Percentiles rank a stretch among this genome's conserved stretches.
Conservation (phyloP, 2,329 filamentous ascomycete genomes). For the Penicillium sp. region DNA sequence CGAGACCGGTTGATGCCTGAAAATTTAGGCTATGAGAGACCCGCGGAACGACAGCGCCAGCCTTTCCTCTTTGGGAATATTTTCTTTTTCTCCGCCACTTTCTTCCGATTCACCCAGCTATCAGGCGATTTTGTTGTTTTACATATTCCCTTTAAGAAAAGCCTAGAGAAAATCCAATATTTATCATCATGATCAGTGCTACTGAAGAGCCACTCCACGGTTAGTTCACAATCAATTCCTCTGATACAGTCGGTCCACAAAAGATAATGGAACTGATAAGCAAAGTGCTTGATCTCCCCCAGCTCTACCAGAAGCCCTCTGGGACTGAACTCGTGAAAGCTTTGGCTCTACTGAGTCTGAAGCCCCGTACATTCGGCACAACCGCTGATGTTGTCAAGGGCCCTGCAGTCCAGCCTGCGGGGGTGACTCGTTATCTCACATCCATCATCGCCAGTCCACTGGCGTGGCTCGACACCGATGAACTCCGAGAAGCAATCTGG, state of each 20-base stretch:
- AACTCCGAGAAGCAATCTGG: slow-evolving; percentile 56
- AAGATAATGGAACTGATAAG: slow-evolving; percentile 36
- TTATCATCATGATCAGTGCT: slow-evolving; percentile 34
- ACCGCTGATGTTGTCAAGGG: slow-evolving; percentile 30
- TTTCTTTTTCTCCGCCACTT: slow-evolving; percentile 23
- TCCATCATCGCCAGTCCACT: slow-evolving; percentile 48
- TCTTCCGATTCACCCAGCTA: not conserved
- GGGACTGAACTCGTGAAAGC: slow-evolving; percentile 62
- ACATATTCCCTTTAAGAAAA: not conserved
- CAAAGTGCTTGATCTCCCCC: slow-evolving; percentile 72
- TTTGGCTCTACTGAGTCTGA: slow-evolving; percentile 65
- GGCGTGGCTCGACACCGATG: slow-evolving; percentile 47
- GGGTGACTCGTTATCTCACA: slow-evolving; percentile 48
- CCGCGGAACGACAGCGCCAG: slow-evolving; percentile 28
- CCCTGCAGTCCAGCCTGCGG: slow-evolving; percentile 38
- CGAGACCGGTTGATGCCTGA: slow-evolving; percentile 6
- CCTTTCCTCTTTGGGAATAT: slow-evolving; percentile 38
- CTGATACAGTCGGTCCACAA: slow-evolving; percentile 15
- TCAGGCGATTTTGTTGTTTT: slow-evolving; percentile 5
- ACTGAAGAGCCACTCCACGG: slow-evolving; percentile 42
- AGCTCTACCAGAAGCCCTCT: slow-evolving; percentile 73
- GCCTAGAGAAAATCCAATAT: not conserved
- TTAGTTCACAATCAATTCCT: slow-evolving; percentile 22
- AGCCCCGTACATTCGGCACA: slow-evolving; percentile 54
- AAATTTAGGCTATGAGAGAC: slow-evolving; percentile 18